Evolutionary conservation across 345 rosid genomes (phyloP), one percentile per base, ranked within the genome.

Genomic region (Gossypium bickii): DNA sequence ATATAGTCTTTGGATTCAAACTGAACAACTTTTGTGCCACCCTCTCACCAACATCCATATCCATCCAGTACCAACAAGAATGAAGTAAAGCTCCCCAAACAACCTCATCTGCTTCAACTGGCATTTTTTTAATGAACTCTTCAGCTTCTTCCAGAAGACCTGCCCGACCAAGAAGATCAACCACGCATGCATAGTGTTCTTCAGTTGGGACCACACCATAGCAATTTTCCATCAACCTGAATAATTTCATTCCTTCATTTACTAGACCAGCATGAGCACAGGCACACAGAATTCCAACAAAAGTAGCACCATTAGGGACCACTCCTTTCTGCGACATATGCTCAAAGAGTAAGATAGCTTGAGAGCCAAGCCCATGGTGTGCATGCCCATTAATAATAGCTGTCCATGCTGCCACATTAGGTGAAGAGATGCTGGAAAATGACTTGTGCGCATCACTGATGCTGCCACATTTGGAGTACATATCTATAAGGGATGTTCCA

Each of bases 381-480:
- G 90, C 86, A 76, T 78, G 84, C 13, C 82, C 91, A 77, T 86
- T 82, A 18, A 87, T 80, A 69, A 88, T 85, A 72, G 94, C 86
- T 1, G 89, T 86, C 92, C 89, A 88, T 13, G 87, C 81, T 20
- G 88, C 88, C 56, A 88, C 88, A 78, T 85, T 85, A 17, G 89
- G 87, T 5, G 77, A 79, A 43, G 70, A 78, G 76, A 87, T 87
- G 83, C 82, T 72, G 16, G 72, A 52, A 34, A 86, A 85, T 72
- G 87, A 85, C 45, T 44, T 55, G 52, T 71, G 74, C 71, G 93
- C 92, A 81, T 87, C 85, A 51, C 16, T 24, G 8, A 89, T 76
- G 76, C 82, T 81, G 58, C 90, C 92, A 51, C 90, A 85, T 60
- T 82, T 83, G 56, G 90, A 85, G 83, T 89, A 89, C 93, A 89